These are phyloP conservation scores for Euphorbia peplus DNA, from an alignment of 345 rosid species.

Conservation along the genomic window DNA sequence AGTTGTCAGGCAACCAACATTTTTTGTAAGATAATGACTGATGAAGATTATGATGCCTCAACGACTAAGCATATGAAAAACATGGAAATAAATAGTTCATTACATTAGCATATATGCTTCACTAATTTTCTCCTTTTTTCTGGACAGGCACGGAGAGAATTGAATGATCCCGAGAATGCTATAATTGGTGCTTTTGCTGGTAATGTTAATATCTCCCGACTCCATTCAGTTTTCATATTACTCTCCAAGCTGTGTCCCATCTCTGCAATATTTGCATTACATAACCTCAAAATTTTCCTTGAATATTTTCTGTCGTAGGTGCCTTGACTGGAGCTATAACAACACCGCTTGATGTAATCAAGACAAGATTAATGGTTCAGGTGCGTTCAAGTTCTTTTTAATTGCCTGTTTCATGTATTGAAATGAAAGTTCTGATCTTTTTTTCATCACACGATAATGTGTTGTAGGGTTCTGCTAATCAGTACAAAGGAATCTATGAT, in stretches of 20 bases:
- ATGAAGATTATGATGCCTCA: background rate
- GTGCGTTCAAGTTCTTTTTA: conserved; percentile 33
- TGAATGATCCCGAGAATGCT: conserved; percentile 93
- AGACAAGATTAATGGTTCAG: conserved; percentile 97
- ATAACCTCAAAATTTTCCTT: background rate
- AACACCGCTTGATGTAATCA: conserved; percentile 94
- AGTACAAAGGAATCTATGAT: conserved; percentile 74
- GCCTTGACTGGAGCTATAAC: conserved; percentile 97
- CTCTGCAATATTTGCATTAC: background rate
- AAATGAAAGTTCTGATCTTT: background rate
- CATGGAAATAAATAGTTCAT: background rate
- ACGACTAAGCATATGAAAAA: background rate
- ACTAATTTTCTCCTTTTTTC: too few relatives aligned
- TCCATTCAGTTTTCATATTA: background rate
- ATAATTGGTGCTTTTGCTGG: conserved; percentile 91
- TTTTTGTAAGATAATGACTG: background rate
- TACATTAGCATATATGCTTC: background rate
- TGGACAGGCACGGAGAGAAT: conserved; percentile 71
- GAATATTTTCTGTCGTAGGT: conserved; percentile 35
- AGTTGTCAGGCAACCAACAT: background rate
- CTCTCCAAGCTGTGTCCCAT: background rate
- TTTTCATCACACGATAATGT: background rate
- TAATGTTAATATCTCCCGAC: conserved; percentile 15
- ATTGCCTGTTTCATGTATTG: background rate
- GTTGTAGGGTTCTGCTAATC: conserved; percentile 71